Percentiles rank a stretch among this genome's conserved stretches.
Conservation (phyloP, 176 grass and related monocot genomes). For the Aegilops sharonensis region DNA sequence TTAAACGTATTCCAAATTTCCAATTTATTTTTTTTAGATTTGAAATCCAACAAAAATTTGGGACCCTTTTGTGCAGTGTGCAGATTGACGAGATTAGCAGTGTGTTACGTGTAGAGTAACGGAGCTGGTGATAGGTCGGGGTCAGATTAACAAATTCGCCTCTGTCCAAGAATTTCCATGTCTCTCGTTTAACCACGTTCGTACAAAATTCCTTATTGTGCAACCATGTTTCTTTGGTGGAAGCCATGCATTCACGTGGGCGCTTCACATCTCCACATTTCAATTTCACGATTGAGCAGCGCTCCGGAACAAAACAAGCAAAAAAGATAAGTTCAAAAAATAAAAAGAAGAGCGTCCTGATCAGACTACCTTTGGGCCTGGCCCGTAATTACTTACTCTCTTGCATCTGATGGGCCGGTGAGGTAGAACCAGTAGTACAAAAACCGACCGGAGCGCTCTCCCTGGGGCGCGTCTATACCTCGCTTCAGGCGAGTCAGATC, state of each 20-base stretch:
- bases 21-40: not conserved
- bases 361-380: not conserved
- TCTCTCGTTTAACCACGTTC: not conserved
- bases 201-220: too few species aligned
- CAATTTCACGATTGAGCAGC: not conserved
- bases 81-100: not conserved
- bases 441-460: too few species aligned
- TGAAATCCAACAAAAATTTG: not conserved
- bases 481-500: too few species aligned
- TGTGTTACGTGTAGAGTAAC: not conserved
- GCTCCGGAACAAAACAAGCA: not conserved
- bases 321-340: not conserved
- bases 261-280: not conserved
- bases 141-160: not conserved
- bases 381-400: not conserved
- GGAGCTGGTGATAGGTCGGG: not conserved
- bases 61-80: not conserved
- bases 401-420: not conserved
- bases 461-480: too few species aligned
- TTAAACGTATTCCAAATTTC: not conserved
- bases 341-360: not conserved
- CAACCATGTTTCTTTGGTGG: not conserved
- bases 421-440: too few species aligned
- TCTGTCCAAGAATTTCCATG: not conserved
- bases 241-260: not conserved